Evolutionary conservation across 371 early-diverging fungal genomes (phyloP), one percentile per base, ranked within the genome.

Genomic region (Mucor indicus): DNA sequence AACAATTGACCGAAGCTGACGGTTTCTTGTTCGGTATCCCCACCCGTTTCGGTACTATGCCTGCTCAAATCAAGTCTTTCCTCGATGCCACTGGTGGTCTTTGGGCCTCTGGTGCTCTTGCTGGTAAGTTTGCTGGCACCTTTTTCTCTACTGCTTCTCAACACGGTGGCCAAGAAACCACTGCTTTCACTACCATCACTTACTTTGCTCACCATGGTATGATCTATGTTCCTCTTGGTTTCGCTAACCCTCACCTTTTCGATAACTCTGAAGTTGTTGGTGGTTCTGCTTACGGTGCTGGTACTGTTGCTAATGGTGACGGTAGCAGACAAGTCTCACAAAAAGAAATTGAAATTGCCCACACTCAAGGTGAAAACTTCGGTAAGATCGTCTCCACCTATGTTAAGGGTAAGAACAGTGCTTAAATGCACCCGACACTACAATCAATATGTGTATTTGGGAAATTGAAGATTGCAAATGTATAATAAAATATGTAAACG

Each of bases 131-230:
- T 50, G 87, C 80, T 12, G 89, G 86, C 29, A 55, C 70, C 39
- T 93, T 93, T 72, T 81, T 80, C 48, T 85, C 86, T 22, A 87
- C 92, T 25, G 84, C 72, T 9, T 69, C 81, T 38, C 87, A 85
- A 64, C 81, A 81, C 51, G 90, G 89, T 63, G 91, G 91, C 20
- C 87, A 86, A 56, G 92, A 92, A 57, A 83, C 87, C 20, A 89
- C 91, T 19, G 81, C 83, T 22, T 66, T 80, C 30, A 78, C 84
- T 13, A 76, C 85, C 36, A 22, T 92, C 29, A 75, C 85, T n/a
- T 80, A 76, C 51, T 77, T 90, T 38, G 84, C 79, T 25, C 92
- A 92, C 64, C 90, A 89, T 51, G 94, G 93, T 32, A 81, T 92
- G 57, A 62, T 81, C 49, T 92, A 75, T 48, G 88, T 91, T 11